These are phyloP conservation scores for Rhizopogon vinicolor DNA, from an alignment of 768 basidiomycete species.

Conservation along the genomic window DNA sequence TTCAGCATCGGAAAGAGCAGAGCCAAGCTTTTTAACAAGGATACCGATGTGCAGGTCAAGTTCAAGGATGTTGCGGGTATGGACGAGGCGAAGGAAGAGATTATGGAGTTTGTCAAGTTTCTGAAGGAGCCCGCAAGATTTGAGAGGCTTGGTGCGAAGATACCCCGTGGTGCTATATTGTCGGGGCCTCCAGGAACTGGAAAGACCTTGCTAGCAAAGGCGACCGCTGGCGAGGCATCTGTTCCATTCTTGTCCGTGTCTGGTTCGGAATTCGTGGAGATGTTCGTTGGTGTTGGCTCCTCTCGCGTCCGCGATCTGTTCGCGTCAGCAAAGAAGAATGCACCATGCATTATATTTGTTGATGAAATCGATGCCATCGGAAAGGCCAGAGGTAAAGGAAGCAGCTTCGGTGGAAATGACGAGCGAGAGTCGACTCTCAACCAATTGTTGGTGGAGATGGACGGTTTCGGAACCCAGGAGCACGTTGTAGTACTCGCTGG, in stretches of 20 bases:
- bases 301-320: slow-evolving; percentile 97
- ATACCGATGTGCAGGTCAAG: slow-evolving; percentile 87
- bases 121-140: slow-evolving; percentile 93
- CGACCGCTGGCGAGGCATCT: slow-evolving; percentile 95
- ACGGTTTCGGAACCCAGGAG: slow-evolving; percentile 96
- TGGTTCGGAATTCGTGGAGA: slow-evolving; percentile 98
- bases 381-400: slow-evolving; percentile 77
- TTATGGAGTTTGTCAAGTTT: slow-evolving; percentile 99
- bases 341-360: slow-evolving; percentile 97
- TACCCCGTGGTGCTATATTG: slow-evolving; percentile 90
- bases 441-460: slow-evolving; percentile 98
- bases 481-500: slow-evolving; percentile 96
- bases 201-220: slow-evolving; percentile 96
- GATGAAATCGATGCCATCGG: slow-evolving; percentile 99
- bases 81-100: slow-evolving; percentile 99
- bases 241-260: slow-evolving; percentile 99
- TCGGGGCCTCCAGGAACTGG: slow-evolving; percentile 98
- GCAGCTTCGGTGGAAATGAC: slow-evolving; percentile 90
- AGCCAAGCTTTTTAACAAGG: slow-evolving; percentile 95
- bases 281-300: slow-evolving; percentile 99
- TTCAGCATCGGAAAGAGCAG: slow-evolving; percentile 96
- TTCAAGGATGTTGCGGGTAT: slow-evolving; percentile 98
- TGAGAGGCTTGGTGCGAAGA: slow-evolving; percentile 96
- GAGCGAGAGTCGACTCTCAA: slow-evolving; percentile 97
- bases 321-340: slow-evolving; percentile 94